phyloP scores from a whole-genome alignment of 257 asterid genomes.

The Datura wrightii region DNA sequence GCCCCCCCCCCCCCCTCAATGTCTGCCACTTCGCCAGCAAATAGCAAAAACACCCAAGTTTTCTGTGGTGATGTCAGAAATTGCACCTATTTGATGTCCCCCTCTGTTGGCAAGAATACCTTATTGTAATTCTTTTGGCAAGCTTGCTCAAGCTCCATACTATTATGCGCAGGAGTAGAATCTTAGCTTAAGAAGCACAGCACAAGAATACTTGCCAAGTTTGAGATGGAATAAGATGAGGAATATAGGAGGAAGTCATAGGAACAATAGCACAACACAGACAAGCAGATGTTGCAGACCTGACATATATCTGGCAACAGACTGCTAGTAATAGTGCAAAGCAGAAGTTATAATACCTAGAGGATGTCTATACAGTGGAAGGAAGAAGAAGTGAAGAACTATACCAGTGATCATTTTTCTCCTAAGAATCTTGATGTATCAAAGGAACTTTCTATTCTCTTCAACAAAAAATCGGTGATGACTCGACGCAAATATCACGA shows the following conservation, averaged over 20 bases:
- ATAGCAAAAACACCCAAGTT: neutral
- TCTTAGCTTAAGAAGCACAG: neutral
- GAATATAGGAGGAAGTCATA: neutral
- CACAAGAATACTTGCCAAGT: neutral
- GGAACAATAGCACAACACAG: neutral
- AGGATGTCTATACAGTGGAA: conserved; percentile 22
- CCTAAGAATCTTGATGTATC: neutral
- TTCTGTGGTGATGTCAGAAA: neutral
- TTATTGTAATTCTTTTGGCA: neutral
- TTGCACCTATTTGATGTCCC: neutral
- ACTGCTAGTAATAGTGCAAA: conserved; percentile 8
- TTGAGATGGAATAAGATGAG: neutral
- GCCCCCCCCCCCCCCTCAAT: neutral
- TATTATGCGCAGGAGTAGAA: neutral
- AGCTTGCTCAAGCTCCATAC: neutral
- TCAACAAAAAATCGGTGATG: neutral
- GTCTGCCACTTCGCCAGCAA: neutral
- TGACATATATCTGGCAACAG: neutral
- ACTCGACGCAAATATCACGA: neutral
- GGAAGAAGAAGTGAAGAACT: neutral
- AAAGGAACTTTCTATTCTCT: neutral
- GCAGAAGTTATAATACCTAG: neutral
- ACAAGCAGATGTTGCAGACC: neutral
- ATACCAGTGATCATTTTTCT: neutral
- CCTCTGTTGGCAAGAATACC: neutral